Evolutionary conservation across 441 rosid species (phyloP).

Genomic region (Syzygium malaccense): DNA sequence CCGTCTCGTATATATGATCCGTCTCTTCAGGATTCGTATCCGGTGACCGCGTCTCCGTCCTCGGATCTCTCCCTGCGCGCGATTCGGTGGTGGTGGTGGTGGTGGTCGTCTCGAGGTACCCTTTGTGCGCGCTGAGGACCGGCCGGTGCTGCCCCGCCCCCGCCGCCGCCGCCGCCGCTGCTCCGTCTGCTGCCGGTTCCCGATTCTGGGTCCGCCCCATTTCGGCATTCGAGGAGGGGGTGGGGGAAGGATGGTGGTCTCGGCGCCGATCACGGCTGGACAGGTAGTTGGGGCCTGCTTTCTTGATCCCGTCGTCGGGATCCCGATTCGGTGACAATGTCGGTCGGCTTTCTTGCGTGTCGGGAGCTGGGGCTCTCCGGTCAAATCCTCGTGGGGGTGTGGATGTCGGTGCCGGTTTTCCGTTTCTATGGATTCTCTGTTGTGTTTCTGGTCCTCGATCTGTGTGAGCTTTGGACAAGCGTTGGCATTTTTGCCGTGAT

Average conservation of each 20-base stretch:
- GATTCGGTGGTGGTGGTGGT: background rate
- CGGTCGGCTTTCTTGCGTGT: background rate
- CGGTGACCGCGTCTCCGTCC: background rate
- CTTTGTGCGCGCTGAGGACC: background rate
- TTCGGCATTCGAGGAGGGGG: background rate
- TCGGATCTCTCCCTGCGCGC: background rate
- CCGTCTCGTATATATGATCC: background rate
- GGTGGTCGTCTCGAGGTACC: background rate
- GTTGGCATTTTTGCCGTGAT: background rate
- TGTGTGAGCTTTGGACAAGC: background rate
- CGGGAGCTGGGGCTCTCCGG: background rate
- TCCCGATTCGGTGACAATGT: background rate
- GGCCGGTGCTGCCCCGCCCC: background rate
- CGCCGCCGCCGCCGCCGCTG: background rate
- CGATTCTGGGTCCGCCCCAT: background rate
- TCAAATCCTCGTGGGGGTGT: background rate
- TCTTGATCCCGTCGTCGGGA: background rate
- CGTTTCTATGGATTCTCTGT: background rate
- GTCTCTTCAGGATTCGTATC: background rate
- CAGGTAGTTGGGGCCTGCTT: conserved; percentile 33
- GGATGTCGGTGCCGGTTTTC: background rate
- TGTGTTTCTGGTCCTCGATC: background rate
- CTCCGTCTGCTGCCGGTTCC: background rate
- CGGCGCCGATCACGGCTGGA: conserved; percentile 75
- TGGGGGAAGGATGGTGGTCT: conserved; percentile 32